Percentiles rank a stretch among this genome's conserved stretches.
Conservation (phyloP, 164 flowering plant genomes). For the Dillenia turbinata region DNA sequence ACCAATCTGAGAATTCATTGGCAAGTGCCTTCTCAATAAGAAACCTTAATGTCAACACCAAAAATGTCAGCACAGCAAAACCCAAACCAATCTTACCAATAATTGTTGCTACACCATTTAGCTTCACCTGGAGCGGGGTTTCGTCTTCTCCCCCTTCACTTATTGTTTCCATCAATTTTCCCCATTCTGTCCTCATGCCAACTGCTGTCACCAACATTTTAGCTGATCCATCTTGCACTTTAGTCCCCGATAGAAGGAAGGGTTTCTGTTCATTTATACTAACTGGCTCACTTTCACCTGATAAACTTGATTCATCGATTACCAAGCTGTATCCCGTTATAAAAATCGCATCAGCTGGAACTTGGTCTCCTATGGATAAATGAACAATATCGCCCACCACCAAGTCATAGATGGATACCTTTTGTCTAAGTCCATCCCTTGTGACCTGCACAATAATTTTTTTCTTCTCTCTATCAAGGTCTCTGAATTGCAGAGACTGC, state of each 20-base stretch:
- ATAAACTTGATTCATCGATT: conserved; percentile 50
- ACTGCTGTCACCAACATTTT: conserved; percentile 51
- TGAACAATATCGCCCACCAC: conserved; percentile 54
- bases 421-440: conserved; percentile 40
- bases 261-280: conserved; percentile 27
- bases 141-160: conserved; percentile 47
- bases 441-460: conserved; percentile 40
- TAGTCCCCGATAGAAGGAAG: conserved; percentile 44
- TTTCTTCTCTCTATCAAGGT: conserved; percentile 46
- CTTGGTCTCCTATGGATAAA: conserved; percentile 46
- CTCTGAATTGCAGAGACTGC: conserved; percentile 46
- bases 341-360: conserved; percentile 51
- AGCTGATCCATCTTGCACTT: conserved; percentile 51
- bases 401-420: conserved; percentile 40
- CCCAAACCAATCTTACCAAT: conserved; percentile 48
- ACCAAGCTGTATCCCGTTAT: conserved; percentile 39
- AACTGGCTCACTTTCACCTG: conserved; percentile 51
- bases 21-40: conserved; percentile 27
- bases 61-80: conserved; percentile 40
- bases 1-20: conserved; percentile 31
- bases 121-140: conserved; percentile 55
- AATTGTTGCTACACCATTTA: conserved; percentile 54
- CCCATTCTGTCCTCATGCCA: conserved; percentile 67
- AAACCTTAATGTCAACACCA: conserved; percentile 32
- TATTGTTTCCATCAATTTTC: conserved; percentile 50